Base-by-base conservation (phyloP, 148 eudicot genomes). In the Mesembryanthemum crystallinum region DNA sequence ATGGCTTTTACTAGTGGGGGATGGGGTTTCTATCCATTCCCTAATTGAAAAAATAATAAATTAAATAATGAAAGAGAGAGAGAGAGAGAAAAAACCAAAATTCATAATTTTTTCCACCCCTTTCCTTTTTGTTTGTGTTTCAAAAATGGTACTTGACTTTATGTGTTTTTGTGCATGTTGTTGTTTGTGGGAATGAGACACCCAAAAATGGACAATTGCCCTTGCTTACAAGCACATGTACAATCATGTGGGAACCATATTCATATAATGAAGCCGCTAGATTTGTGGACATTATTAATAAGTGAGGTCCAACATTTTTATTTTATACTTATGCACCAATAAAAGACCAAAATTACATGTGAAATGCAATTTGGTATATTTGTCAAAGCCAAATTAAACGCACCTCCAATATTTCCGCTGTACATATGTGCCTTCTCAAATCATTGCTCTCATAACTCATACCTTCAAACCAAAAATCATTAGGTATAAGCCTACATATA, bases 331-430 rank as follows among this genome's bases (percentile, higher is more conserved):
- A 8, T 45, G 9, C 43, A 39, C 43, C 43, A 69, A 51, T 30
- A 49, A 14, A 58, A 29, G 54, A 72, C 64, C 20, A 57, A 13
- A 49, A 20, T 8, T 61, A 28, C 69, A 74, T 73, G 76, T 61
- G 76, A 73, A 62, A n/a, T 61, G 39, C 78, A 67, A 28, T 66
- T 47, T 76, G 51, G 78, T 18, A 76, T 74, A 65, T 67, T 66
- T 67, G 72, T 76, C 54, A 55, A 74, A 51, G 5, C 8, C 23
- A 64, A 51, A 52, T 45, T n/a, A n/a, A n/a, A n/a, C n/a, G 77
- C 37, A 74, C 59, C 77, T 8, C 60, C 29, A 59, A 23, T 23
- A 32, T 58, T 33, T 72, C 33, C 17, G 64, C 6, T 72, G 27
- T 33, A 14, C 33, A 30, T 63, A 52, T 72, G 29, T 24, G 33